These are phyloP conservation scores for Aurantiochytrium sp. DNA, from an alignment of 108 stramenopile genomes.

Conservation along the genomic window DNA sequence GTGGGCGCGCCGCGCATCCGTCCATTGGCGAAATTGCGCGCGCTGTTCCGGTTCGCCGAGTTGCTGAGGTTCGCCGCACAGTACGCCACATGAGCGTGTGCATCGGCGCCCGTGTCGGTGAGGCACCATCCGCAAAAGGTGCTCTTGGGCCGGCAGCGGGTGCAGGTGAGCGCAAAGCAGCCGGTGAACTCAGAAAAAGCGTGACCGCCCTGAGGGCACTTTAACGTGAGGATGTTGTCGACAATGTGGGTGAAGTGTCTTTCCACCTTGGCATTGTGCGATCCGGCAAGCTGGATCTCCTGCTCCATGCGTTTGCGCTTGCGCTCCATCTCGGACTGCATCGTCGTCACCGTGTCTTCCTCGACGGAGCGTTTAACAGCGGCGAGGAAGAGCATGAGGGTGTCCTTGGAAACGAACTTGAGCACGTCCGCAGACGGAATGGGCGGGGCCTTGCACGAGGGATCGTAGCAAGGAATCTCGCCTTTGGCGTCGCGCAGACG, in stretches of 20 bases:
- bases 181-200: not conserved
- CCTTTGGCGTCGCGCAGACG: not conserved
- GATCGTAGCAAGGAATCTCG: not conserved
- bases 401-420: not conserved
- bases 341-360: not conserved
- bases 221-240: not conserved
- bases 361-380: not conserved
- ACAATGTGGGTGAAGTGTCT: not conserved
- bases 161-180: slow-evolving; percentile 1
- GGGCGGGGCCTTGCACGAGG: not conserved
- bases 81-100: slow-evolving; percentile 4
- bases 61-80: not conserved
- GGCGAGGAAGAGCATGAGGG: not conserved
- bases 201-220: slow-evolving; percentile 1
- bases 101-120: not conserved
- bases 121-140: slow-evolving; percentile 24
- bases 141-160: not conserved
- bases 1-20: not conserved
- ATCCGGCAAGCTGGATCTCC: not conserved
- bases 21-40: no score
- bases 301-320: not conserved
- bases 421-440: not conserved
- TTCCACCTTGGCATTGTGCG: not conserved
- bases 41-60: no score
- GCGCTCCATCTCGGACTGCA: slow-evolving; percentile 4